Evolutionary conservation across 2,329 filamentous ascomycete genomes (phyloP).

Genomic region (Botrytis elliptica): DNA sequence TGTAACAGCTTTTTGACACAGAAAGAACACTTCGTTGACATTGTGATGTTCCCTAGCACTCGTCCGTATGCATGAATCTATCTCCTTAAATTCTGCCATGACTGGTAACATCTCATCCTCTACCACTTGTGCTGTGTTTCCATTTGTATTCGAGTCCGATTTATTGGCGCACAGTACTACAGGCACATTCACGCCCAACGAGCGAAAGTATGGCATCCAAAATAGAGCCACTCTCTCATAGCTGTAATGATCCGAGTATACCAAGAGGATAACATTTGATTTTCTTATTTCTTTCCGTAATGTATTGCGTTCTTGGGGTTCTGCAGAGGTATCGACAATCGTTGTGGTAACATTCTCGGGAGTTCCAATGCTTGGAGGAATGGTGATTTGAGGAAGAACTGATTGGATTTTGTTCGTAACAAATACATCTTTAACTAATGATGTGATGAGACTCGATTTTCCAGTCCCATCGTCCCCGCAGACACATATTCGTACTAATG

Average conservation of each 20-base stretch:
- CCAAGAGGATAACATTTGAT: slow-evolving; percentile 92
- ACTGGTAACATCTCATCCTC: slow-evolving; percentile 98
- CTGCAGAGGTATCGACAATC: slow-evolving; percentile 94
- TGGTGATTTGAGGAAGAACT: slow-evolving; percentile 90
- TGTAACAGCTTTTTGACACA: slow-evolving; percentile 97
- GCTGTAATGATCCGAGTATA: slow-evolving; percentile 98
- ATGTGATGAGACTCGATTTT: slow-evolving; percentile 90
- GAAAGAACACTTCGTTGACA: slow-evolving; percentile 94
- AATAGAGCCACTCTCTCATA: slow-evolving; percentile 96
- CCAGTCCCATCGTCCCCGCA: slow-evolving; percentile 96
- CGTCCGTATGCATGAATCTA: slow-evolving; percentile 94
- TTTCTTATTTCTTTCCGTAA: slow-evolving; percentile 94
- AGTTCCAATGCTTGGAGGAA: slow-evolving; percentile 87
- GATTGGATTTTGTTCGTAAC: slow-evolving; percentile 93
- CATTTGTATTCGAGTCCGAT: slow-evolving; percentile 77
- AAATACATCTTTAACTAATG: slow-evolving; percentile 95
- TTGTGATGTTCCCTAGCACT: slow-evolving; percentile 91
- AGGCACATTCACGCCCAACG: slow-evolving; percentile 95
- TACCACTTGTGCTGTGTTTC: slow-evolving; percentile 77
- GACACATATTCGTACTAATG: slow-evolving; percentile 80
- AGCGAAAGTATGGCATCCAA: slow-evolving; percentile 98
- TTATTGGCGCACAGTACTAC: slow-evolving; percentile 98
- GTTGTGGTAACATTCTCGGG: slow-evolving; percentile 97
- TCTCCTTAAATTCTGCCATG: slow-evolving; percentile 98
- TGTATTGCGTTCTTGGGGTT: slow-evolving; percentile 87